Evolutionary conservation across 306 rosid genomes (phyloP).

Genomic region (Heteromeles arbutifolia): DNA sequence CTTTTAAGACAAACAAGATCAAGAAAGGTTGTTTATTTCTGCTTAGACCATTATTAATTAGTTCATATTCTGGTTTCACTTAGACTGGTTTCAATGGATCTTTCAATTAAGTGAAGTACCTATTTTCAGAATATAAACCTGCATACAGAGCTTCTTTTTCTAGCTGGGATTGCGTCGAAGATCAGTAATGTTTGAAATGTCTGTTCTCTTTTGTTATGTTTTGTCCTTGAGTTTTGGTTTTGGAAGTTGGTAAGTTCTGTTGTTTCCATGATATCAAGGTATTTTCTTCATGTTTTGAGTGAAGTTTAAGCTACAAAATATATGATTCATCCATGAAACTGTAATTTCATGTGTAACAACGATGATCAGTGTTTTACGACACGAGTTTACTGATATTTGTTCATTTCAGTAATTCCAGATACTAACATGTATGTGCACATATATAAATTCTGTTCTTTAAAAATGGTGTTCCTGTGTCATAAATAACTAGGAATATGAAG

Average conservation of each 20-base stretch:
- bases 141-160: not conserved
- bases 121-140: not conserved
- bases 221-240: not conserved
- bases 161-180: not conserved
- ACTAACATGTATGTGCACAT: not conserved
- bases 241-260: not conserved
- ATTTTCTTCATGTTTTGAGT: not conserved
- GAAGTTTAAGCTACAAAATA: not conserved
- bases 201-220: not conserved
- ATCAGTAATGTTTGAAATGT: not conserved
- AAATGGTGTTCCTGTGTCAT: no score
- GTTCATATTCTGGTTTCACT: not conserved
- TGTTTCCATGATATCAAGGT: not conserved
- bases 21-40: constrained; percentile 5
- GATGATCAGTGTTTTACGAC: not conserved
- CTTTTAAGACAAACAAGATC: constrained; percentile 8
- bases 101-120: not conserved
- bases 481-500: no score
- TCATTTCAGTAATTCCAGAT: not conserved
- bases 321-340: not conserved
- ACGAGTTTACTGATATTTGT: not conserved
- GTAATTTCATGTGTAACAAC: not conserved
- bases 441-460: not conserved
- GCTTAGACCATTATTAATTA: not conserved
- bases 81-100: not conserved